phyloP scores from a whole-genome alignment of 805 yeast species.

The Metschnikowia cubensis region DNA sequence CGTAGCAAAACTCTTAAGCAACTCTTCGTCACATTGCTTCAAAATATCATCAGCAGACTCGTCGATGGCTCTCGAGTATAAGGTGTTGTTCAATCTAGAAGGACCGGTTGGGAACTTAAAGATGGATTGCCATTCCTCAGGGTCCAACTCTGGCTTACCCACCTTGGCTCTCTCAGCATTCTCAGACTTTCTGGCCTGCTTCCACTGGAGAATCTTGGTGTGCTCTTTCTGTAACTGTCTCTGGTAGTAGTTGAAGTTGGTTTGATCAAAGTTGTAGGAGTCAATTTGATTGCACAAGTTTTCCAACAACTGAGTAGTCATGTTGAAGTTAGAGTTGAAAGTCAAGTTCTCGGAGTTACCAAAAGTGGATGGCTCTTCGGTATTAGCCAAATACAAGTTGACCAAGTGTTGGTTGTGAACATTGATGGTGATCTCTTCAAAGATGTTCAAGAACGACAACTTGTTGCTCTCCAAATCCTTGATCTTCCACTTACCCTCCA shows the following conservation, averaged over 20 bases:
- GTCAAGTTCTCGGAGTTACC: constrained; percentile 37
- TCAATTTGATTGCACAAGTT: constrained; percentile 66
- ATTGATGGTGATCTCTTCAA: constrained; percentile 66
- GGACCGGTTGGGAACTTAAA: constrained; percentile 73
- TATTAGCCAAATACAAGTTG: constrained; percentile 45
- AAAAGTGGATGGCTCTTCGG: constrained; percentile 14
- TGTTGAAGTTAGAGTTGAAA: constrained; percentile 41
- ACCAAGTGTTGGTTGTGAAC: constrained; percentile 68
- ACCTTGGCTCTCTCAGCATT: constrained; percentile 55
- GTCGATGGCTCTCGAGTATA: constrained; percentile 63
- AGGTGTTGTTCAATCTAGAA: constrained; percentile 66
- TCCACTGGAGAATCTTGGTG: constrained; percentile 70
- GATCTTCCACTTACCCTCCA: constrained; percentile 61
- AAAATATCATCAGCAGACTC: constrained; percentile 69
- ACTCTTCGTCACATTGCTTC: constrained; percentile 63
- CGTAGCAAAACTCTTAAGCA: constrained; percentile 57
- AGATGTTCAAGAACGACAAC: constrained; percentile 59
- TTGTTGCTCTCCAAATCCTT: constrained; percentile 57
- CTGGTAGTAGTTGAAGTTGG: constrained; percentile 77
- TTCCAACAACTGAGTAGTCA: constrained; percentile 51
- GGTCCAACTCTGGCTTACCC: constrained; percentile 53
- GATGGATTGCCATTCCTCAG: constrained; percentile 61
- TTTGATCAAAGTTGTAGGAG: constrained; percentile 71
- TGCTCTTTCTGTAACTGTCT: constrained; percentile 69
- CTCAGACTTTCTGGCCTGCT: constrained; percentile 62